Percentiles rank a stretch among this genome's conserved stretches.
Evolutionary conservation across 345 rosid species (phyloP).

Genomic region (Iberis pinnata): DNA sequence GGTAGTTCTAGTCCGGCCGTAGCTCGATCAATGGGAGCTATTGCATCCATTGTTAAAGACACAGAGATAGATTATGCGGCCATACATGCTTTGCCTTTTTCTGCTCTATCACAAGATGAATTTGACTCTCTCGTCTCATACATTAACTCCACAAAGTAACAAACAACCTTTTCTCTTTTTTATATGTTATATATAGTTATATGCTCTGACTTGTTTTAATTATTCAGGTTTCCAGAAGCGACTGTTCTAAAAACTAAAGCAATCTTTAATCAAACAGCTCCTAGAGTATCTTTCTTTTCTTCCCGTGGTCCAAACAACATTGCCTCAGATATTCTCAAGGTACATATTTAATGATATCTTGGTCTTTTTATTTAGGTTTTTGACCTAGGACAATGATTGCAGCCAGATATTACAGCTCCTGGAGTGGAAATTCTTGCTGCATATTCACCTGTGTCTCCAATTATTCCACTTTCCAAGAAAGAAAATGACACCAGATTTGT

Average conservation of each 20-base stretch:
- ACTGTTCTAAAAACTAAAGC: slow-evolving; percentile 23
- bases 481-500: too few relatives aligned
- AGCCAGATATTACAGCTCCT: slow-evolving; percentile 47
- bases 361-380: neutral
- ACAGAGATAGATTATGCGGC: neutral
- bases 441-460: too few relatives aligned
- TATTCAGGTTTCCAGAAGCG: slow-evolving; percentile 19
- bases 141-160: slow-evolving; percentile 31
- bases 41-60: slow-evolving; percentile 14
- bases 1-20: neutral
- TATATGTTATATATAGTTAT: neutral
- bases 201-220: neutral
- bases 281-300: slow-evolving; percentile 29
- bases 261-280: slow-evolving; percentile 19
- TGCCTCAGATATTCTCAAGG: slow-evolving; percentile 27
- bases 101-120: neutral
- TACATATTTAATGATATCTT: neutral
- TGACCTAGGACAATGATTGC: too few relatives aligned
- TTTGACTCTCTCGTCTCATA: slow-evolving; percentile 19
- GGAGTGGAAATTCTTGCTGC: slow-evolving; percentile 44
- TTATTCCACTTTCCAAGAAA: too few relatives aligned
- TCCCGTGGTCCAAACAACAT: slow-evolving; percentile 31
- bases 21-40: slow-evolving; percentile 7
- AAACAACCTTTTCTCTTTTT: neutral
- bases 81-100: slow-evolving; percentile 13